Conservation (phyloP, 352 stramenopile species). For the Phytophthora gonapodyides region DNA sequence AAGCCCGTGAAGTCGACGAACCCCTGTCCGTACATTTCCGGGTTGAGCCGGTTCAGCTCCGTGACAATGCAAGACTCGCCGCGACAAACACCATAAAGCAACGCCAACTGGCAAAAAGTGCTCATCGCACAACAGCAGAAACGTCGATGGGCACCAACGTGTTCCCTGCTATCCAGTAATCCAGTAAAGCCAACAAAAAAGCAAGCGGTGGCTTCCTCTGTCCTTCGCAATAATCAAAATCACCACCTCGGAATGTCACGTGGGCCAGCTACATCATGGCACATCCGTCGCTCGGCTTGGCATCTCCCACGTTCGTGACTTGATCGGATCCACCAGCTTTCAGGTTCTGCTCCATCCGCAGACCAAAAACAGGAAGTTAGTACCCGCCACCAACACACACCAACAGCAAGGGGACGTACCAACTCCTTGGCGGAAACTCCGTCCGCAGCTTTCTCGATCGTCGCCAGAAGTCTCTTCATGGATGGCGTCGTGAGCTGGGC, state of each 20-base stretch:
- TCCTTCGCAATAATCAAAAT: slow-evolving; percentile 26
- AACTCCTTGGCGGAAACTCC: slow-evolving; percentile 47
- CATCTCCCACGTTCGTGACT: slow-evolving; percentile 33
- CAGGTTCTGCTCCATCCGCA: slow-evolving; percentile 48
- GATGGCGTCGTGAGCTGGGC: slow-evolving; percentile 55
- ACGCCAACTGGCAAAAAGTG: too few relatives aligned
- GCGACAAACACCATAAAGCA: too few relatives aligned
- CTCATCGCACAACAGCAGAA: too few relatives aligned
- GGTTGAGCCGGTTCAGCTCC: too few relatives aligned
- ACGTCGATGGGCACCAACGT: too few relatives aligned
- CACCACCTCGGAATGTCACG: slow-evolving; percentile 1
- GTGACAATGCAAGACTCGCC: too few relatives aligned
- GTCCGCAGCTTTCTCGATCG: slow-evolving; percentile 28
- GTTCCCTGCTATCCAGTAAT: not conserved
- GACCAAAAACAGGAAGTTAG: slow-evolving; percentile 10
- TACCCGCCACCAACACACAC: not conserved
- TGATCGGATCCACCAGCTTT: slow-evolving; percentile 22
- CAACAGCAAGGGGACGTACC: slow-evolving; percentile 29
- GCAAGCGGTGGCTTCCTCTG: slow-evolving; percentile 1
- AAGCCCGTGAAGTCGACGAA: too few relatives aligned
- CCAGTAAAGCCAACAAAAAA: too few relatives aligned
- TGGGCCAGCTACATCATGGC: slow-evolving; percentile 31
- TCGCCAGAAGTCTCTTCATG: slow-evolving; percentile 29
- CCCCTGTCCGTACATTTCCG: too few relatives aligned
- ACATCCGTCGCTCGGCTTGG: slow-evolving; percentile 21